Conservation (phyloP, 2,329 filamentous ascomycete genomes). For the Penicillium sp. region DNA sequence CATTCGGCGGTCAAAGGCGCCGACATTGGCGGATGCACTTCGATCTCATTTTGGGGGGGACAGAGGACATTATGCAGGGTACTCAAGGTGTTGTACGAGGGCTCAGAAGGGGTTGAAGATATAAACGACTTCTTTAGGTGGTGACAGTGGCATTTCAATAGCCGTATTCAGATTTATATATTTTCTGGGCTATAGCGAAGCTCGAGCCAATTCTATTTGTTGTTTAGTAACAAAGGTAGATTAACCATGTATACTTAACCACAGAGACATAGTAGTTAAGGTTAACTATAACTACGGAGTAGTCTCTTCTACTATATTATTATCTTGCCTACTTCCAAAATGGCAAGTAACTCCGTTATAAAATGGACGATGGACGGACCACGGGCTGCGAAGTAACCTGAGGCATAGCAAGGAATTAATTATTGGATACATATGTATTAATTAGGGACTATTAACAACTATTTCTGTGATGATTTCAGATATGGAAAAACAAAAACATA, state of each 20-base stretch:
- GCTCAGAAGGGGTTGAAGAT: background rate
- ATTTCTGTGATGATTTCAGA: background rate
- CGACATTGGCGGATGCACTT: background rate
- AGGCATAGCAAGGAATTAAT: conserved; percentile 3
- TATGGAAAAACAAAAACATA: background rate
- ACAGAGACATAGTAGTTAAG: too few relatives aligned
- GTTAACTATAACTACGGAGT: too few relatives aligned
- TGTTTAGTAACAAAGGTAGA: too few relatives aligned
- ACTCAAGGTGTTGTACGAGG: background rate
- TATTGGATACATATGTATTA: background rate
- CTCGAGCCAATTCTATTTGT: too few relatives aligned
- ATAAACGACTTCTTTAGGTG: background rate
- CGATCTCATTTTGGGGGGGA: background rate
- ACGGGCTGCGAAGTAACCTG: background rate
- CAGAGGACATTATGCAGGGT: background rate
- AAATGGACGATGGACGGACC: too few relatives aligned
- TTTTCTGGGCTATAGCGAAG: too few relatives aligned
- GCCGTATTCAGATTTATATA: too few relatives aligned
- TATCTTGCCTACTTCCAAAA: too few relatives aligned
- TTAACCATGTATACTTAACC: too few relatives aligned
- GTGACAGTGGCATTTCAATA: too few relatives aligned
- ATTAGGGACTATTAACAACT: background rate
- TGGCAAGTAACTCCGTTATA: too few relatives aligned
- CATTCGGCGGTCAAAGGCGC: background rate
- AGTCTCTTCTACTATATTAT: too few relatives aligned